Evolutionary conservation across 2,329 filamentous ascomycete genomes (phyloP).

Genomic region (Helotiales sp.): DNA sequence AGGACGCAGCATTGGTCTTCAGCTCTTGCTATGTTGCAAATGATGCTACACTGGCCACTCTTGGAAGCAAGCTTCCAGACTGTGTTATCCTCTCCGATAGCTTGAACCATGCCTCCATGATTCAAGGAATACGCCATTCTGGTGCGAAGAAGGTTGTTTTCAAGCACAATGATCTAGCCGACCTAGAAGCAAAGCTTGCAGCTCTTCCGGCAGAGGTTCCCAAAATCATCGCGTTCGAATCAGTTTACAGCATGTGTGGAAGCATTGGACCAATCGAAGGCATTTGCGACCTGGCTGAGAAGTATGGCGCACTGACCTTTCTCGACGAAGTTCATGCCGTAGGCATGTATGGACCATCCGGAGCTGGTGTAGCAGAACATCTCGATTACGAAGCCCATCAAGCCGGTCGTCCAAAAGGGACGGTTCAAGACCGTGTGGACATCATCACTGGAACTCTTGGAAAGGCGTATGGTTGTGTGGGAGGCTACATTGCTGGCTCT

Average conservation of each 20-base stretch:
- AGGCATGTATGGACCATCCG: constrained; percentile 96
- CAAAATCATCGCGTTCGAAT: constrained; percentile 99
- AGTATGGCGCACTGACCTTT: constrained; percentile 97
- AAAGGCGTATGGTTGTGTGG: constrained; percentile 97
- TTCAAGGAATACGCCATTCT: constrained; percentile 96
- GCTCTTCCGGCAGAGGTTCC: constrained; percentile 81
- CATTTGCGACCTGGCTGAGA: constrained; percentile 94
- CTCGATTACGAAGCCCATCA: constrained; percentile 88
- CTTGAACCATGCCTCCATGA: constrained; percentile 98
- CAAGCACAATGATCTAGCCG: constrained; percentile 95
- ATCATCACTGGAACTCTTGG: constrained; percentile 97
- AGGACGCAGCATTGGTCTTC: constrained; percentile 91
- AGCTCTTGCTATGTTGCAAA: constrained; percentile 98
- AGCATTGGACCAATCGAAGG: constrained; percentile 93
- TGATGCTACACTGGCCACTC: constrained; percentile 90
- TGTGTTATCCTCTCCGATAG: constrained; percentile 98
- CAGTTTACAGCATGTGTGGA: constrained; percentile 99
- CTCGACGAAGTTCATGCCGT: constrained; percentile 98
- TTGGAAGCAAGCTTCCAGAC: constrained; percentile 95
- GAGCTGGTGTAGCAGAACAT: constrained; percentile 95
- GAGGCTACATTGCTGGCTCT: constrained; percentile 94
- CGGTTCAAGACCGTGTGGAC: constrained; percentile 92
- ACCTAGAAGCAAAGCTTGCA: constrained; percentile 89
- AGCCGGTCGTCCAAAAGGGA: constrained; percentile 72
- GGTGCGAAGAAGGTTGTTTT: constrained; percentile 97